These are phyloP conservation scores for Flueggea neowawraea DNA, from an alignment of 441 rosid species.

Conservation along the genomic window DNA sequence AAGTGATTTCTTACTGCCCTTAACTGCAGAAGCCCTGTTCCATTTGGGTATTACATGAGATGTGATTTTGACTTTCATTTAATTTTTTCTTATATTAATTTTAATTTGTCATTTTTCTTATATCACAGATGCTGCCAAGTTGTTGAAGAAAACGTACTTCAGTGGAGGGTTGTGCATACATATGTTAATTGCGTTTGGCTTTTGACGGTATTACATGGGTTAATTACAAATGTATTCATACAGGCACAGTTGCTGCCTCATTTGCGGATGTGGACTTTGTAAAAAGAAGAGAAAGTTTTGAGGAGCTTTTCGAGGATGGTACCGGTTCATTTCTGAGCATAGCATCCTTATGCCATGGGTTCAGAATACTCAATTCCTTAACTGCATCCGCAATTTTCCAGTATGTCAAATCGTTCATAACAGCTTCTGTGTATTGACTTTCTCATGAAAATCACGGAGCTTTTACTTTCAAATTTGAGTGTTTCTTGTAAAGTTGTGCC, in stretches of 20 bases:
- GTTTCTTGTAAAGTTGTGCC: neutral
- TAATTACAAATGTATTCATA: neutral
- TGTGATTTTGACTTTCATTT: neutral
- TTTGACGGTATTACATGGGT: neutral
- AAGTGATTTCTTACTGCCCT: slow-evolving; percentile 23
- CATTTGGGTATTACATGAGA: neutral
- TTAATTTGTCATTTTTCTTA: slow-evolving; percentile 8
- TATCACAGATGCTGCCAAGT: slow-evolving; percentile 75
- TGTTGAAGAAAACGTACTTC: slow-evolving; percentile 82
- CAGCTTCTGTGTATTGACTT: neutral
- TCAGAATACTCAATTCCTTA: slow-evolving; percentile 69
- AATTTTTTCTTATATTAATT: neutral
- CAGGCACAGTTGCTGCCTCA: slow-evolving; percentile 93
- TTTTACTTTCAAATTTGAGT: neutral
- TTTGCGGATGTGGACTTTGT: slow-evolving; percentile 96
- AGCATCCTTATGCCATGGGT: slow-evolving; percentile 80
- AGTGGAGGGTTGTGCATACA: slow-evolving; percentile 77
- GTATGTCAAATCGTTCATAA: slow-evolving; percentile 32
- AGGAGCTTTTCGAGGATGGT: slow-evolving; percentile 94
- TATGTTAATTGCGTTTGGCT: slow-evolving; percentile 3
- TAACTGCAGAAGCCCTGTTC: neutral
- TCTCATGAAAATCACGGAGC: neutral
- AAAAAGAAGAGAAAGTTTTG: slow-evolving; percentile 79
- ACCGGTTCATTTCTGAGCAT: slow-evolving; percentile 84
- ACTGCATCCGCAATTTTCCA: slow-evolving; percentile 57